Evolutionary conservation across 805 yeast species (phyloP).

Genomic region (Pichia thaimueangensis): DNA sequence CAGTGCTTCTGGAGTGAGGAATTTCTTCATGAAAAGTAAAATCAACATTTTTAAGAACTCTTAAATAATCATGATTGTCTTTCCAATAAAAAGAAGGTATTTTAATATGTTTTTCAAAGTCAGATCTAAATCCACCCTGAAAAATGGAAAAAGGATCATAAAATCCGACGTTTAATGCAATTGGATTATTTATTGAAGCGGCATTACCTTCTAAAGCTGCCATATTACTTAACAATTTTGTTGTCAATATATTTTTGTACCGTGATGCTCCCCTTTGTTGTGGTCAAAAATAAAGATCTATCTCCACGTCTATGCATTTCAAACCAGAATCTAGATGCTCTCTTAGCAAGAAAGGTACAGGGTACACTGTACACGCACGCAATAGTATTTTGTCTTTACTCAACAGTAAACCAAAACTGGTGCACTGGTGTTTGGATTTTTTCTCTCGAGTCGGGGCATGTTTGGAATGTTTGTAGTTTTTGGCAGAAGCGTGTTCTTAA

Average conservation of each 20-base stretch:
- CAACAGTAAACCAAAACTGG: background rate
- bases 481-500: too few species aligned
- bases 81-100: conserved; percentile 70
- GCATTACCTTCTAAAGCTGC: background rate
- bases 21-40: conserved; percentile 53
- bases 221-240: too few species aligned
- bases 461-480: too few species aligned
- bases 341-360: too few species aligned
- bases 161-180: conserved; percentile 41
- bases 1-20: conserved; percentile 27
- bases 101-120: conserved; percentile 42
- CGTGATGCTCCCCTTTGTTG: too few species aligned
- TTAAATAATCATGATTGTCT: conserved; percentile 42
- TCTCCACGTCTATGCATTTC: too few species aligned
- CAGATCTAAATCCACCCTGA: conserved; percentile 34
- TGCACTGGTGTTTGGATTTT: conserved; percentile 1
- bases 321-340: too few species aligned
- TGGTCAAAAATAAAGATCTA: too few species aligned
- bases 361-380: too few species aligned
- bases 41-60: conserved; percentile 57
- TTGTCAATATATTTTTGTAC: too few species aligned
- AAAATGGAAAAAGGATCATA: conserved; percentile 70
- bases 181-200: background rate
- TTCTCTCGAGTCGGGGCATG: too few species aligned
- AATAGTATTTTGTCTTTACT: too few species aligned